A percentile compares a stretch with the other conserved stretches of the same genome.
These are phyloP conservation scores for Rhazya stricta DNA, from an alignment of 257 asterid species.

Conservation along the genomic window DNA sequence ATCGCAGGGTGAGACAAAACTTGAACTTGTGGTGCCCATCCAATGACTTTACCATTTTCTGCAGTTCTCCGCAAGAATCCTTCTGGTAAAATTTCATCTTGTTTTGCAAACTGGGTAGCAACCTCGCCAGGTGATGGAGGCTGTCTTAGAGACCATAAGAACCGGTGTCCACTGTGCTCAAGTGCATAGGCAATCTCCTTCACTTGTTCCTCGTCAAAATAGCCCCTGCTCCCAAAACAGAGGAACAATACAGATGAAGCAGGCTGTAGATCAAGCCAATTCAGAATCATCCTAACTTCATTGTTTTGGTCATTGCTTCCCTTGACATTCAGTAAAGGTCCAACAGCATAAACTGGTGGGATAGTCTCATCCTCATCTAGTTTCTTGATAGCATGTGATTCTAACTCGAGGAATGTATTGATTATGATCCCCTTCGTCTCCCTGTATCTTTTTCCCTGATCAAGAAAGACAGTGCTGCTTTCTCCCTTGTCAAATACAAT, in stretches of 20 bases:
- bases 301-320: background rate
- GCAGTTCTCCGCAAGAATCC: conserved; percentile 32
- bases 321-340: conserved; percentile 31
- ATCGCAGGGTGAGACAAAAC: conserved; percentile 32
- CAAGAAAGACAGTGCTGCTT: background rate
- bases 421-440: conserved; percentile 33
- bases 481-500: conserved; percentile 8
- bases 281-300: conserved; percentile 1
- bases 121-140: conserved; percentile 12
- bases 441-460: conserved; percentile 11
- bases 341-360: conserved; percentile 39
- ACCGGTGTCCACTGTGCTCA: conserved; percentile 25
- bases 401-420: conserved; percentile 44
- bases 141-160: conserved; percentile 41
- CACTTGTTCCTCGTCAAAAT: conserved; percentile 27
- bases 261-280: conserved; percentile 26
- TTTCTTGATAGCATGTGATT: conserved; percentile 21
- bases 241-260: conserved; percentile 28
- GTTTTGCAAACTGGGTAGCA: background rate
- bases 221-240: conserved; percentile 36
- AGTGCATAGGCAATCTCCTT: conserved; percentile 32
- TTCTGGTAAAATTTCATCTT: conserved; percentile 21
- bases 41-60: conserved; percentile 35
- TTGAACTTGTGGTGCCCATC: conserved; percentile 40
- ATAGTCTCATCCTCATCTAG: background rate